These are phyloP conservation scores for Ascochyta rabiei DNA, from an alignment of 2,329 filamentous ascomycete genomes.

Conservation along the genomic window DNA sequence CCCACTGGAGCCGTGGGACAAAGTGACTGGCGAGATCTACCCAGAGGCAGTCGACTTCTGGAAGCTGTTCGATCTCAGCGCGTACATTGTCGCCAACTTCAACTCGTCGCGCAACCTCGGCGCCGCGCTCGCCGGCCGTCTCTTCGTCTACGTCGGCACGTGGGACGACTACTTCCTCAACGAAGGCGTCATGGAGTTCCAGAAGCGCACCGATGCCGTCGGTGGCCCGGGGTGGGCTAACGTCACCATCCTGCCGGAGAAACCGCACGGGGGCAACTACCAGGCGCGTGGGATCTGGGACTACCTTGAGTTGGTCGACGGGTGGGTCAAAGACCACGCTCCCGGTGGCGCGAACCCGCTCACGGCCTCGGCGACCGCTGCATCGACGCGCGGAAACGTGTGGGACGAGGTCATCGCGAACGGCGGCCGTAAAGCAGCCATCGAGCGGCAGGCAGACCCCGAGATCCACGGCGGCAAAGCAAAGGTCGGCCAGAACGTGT, in stretches of 20 bases:
- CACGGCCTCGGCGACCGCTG: slow-evolving; percentile 19
- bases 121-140: slow-evolving; percentile 35
- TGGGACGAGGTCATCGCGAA: slow-evolving; percentile 43
- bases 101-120: slow-evolving; percentile 42
- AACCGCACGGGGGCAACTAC: slow-evolving; percentile 45
- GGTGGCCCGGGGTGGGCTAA: slow-evolving; percentile 48
- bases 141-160: slow-evolving; percentile 46
- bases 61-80: slow-evolving; percentile 45
- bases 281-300: slow-evolving; percentile 39
- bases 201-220: slow-evolving; percentile 38
- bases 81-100: slow-evolving; percentile 45
- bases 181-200: slow-evolving; percentile 45
- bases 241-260: slow-evolving; percentile 40
- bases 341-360: slow-evolving; percentile 41
- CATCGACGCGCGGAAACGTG: slow-evolving; percentile 38
- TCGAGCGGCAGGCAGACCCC: slow-evolving; percentile 41
- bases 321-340: slow-evolving; percentile 41
- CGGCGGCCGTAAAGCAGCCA: slow-evolving; percentile 44
- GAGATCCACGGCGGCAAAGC: slow-evolving; percentile 16
- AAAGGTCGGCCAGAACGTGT: slow-evolving; percentile 6
- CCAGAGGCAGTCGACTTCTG: slow-evolving; percentile 45
- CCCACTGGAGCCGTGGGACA: slow-evolving; percentile 49
- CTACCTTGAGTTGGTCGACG: slow-evolving; percentile 42
- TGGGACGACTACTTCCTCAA: slow-evolving; percentile 48
- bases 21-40: slow-evolving; percentile 49